phyloP scores from a whole-genome alignment of 805 yeast species.

The Cyberlindnera mrakii region DNA sequence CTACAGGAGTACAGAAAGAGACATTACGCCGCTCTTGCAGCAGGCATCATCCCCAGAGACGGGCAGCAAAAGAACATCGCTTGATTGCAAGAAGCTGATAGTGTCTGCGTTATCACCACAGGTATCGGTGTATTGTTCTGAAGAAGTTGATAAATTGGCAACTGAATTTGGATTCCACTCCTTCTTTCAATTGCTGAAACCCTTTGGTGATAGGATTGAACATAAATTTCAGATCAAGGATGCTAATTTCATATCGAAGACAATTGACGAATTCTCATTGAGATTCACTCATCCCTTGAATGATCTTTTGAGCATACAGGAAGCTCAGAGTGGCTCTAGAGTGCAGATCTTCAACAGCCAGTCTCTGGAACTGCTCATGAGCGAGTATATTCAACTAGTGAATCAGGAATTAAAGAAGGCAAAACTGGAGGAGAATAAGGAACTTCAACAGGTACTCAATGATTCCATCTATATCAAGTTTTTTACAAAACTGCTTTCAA shows the following conservation, averaged over 20 bases:
- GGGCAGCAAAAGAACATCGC: conserved; percentile 17
- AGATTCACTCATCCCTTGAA: conserved; percentile 40
- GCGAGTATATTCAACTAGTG: conserved; percentile 26
- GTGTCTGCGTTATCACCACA: conserved; percentile 45
- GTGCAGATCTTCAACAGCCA: conserved; percentile 28
- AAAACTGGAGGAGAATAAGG: conserved; percentile 12
- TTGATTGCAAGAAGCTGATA: conserved; percentile 22
- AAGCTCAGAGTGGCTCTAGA: conserved; percentile 16
- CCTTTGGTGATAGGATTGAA: conserved; percentile 49
- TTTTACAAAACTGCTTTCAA: conserved; percentile 52
- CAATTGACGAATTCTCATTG: conserved; percentile 48
- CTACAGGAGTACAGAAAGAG: conserved; percentile 13
- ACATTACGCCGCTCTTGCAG: conserved; percentile 12
- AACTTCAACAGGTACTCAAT: conserved; percentile 28
- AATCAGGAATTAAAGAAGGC: conserved; percentile 14
- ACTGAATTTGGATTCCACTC: conserved; percentile 35
- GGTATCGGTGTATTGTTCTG: conserved; percentile 43
- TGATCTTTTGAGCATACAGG: conserved; percentile 27
- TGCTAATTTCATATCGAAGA: conserved; percentile 42
- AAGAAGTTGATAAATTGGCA: conserved; percentile 38
- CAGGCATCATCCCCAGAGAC: conserved; percentile 2
- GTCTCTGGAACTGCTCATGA: conserved; percentile 31
- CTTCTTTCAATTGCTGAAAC: conserved; percentile 42
- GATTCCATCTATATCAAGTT: conserved; percentile 50
- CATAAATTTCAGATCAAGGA: conserved; percentile 45